A percentile compares a stretch with the other conserved stretches of the same genome.
phyloP scores from a whole-genome alignment of 163 green algal species.

The Scenedesmus sp. region DNA sequence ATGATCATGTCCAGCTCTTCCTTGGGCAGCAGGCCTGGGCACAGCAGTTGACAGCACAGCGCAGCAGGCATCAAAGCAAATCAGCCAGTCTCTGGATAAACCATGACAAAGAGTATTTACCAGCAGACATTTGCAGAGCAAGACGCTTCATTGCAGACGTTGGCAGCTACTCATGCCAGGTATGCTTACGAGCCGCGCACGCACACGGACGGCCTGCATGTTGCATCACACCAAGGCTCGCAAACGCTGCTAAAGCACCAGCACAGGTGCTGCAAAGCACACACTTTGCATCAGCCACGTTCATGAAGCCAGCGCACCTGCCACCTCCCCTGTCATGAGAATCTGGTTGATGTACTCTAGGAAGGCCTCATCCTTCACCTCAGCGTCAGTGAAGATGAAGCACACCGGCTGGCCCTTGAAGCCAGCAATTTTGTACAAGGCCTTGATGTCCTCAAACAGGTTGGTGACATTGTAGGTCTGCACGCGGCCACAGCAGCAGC shows the following conservation, averaged over 20 bases:
- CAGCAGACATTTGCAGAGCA: no score
- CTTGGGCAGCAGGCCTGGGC: constrained; percentile 91
- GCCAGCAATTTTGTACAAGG: constrained; percentile 93
- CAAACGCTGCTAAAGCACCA: no score
- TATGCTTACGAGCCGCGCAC: background rate
- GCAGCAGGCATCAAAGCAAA: background rate
- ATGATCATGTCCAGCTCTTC: constrained; percentile 97
- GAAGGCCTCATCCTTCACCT: constrained; percentile 96
- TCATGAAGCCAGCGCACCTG: constrained; percentile 64
- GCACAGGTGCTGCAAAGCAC: no score
- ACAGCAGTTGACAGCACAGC: background rate
- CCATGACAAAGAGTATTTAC: no score
- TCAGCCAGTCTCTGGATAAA: no score
- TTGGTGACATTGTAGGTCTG: constrained; percentile 86
- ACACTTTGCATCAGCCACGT: no score
- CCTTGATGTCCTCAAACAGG: constrained; percentile 97
- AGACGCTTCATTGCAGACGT: no score
- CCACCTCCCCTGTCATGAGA: constrained; percentile 91
- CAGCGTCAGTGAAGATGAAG: constrained; percentile 96
- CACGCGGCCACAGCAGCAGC: background rate
- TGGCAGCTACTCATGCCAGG: no score
- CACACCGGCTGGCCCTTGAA: constrained; percentile 93
- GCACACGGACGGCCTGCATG: no score
- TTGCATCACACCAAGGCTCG: no score
- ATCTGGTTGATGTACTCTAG: constrained; percentile 99